Evolutionary conservation across 352 stramenopile species (phyloP).

Genomic region (Phytophthora tentaculata): DNA sequence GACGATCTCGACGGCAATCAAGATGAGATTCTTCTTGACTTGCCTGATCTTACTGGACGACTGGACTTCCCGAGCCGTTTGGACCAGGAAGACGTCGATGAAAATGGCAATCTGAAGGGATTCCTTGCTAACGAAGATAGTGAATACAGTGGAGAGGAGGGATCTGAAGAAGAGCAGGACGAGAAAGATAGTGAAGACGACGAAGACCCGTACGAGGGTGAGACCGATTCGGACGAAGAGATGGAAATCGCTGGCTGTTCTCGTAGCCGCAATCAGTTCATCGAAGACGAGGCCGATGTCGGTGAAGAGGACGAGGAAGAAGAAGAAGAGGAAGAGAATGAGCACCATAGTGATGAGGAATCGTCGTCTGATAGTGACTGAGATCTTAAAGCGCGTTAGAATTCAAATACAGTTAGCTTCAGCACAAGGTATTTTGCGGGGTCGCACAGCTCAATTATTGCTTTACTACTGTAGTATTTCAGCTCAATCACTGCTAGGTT

Average conservation of each 20-base stretch:
- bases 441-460: too few species aligned
- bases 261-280: constrained; percentile 61
- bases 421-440: too few species aligned
- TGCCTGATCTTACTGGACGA: constrained; percentile 59
- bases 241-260: constrained; percentile 31
- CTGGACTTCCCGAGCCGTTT: constrained; percentile 85
- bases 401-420: constrained; percentile 14
- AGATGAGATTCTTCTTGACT: constrained; percentile 69
- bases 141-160: constrained; percentile 63
- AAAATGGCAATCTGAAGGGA: constrained; percentile 81
- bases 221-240: constrained; percentile 78
- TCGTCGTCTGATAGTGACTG: constrained; percentile 39
- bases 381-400: constrained; percentile 5
- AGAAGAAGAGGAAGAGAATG: constrained; percentile 39
- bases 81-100: constrained; percentile 81
- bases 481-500: too few species aligned
- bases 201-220: constrained; percentile 55
- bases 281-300: constrained; percentile 83
- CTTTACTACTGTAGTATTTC: too few species aligned
- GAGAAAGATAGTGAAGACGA: constrained; percentile 51
- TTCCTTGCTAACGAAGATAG: constrained; percentile 75
- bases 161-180: constrained; percentile 44
- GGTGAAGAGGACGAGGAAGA: constrained; percentile 59
- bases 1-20: constrained; percentile 87
- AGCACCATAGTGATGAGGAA: constrained; percentile 21